Base-by-base conservation (phyloP, 2,329 filamentous ascomycete genomes). In the Esteya vermicola region DNA sequence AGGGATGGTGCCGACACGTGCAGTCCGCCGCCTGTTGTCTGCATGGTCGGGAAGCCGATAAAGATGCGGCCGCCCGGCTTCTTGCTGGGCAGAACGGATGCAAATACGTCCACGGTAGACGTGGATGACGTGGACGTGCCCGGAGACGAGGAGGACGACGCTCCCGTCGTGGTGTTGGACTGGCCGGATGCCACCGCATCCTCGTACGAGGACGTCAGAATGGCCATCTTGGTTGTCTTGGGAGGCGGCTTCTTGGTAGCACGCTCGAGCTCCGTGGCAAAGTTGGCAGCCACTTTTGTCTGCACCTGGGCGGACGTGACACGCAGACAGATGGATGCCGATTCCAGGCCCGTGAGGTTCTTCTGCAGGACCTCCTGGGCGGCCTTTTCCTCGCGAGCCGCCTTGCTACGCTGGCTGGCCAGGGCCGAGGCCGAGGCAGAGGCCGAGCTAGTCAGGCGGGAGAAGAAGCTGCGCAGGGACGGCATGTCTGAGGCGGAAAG, bases 211-310 rank as follows among this genome's bases (percentile, higher is more conserved):
- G 89, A 86, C 1, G 88, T 95, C 36, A 98, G 61, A 26, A 96
- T 83, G 7, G 89, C 81, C 21, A 98, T 72, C 38, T 78, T 84
- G 0, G 91, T 93, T 10, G 72, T 72, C 55, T 85, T 94, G 1
- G 91, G 91, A 1, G 93, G 91, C 3, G 88, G 85, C 54, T 98
- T 98, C 61, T 96, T 95, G 1, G 93, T 98, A 14, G 93, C 91
- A 45, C 93, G 76, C 61, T 96, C 86, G 10, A 98, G 72, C 55
- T 98, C 93, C 2, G 78, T 70, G 3, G 85, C 78, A 51, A 96
- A 85, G 30, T 68, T 74, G 23, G 72, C 62, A 18, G 73, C 67
- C 1, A 95, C 78, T 35, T 73, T 82, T 1, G 88, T 93, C 50
- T 76, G 72, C 25, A 96, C 78, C 34, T 75, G 73, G 23, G 89